Base-by-base conservation (phyloP, 345 rosid genomes). In the Populus davidiana region DNA sequence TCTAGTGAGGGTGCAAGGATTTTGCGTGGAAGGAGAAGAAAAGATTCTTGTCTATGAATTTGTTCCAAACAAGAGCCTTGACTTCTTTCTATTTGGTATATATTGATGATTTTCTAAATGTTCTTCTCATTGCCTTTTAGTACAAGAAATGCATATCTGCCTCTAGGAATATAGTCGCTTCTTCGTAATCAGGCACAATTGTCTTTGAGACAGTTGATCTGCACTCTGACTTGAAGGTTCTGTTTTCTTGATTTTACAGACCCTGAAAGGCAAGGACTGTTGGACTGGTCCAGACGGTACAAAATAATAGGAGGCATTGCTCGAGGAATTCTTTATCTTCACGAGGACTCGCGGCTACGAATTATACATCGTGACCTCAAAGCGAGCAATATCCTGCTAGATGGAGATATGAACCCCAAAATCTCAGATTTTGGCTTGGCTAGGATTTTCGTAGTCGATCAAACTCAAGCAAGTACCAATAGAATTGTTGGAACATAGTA, bases 341-440 rank as follows among this genome's bases (percentile, higher is more conserved):
- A 89, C 0, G 84, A 87, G 20, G 87, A 87, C 20, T 87, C 87
- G 41, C 68, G 82, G 2, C 75, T 84, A 0, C 59, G 86, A 16
- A 83, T 90, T 8, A 83, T 86, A 11, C 93, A 86, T 41, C 80
- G 87, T 2, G 89, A 90, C 41, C 71, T 89, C 0, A 89, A 89
- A 52, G 86, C 89, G 0, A 76, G 88, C 16, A 89, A 89, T 3
- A 67, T 89, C 31, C 73, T 89, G 20, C 54, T 89, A 49, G 90
- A 84, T 59, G 82, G n/a, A 1, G 80, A 87, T 5, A 81, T 86
- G 86, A 83, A 76, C 31, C 84, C 92, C 0, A 88, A 86, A 54
- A 88, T 89, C 65, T 33, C 88, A 56, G 84, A 81, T 12, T 76
- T 81, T 17, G 83, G 83, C 1, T 76, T 77, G 80, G 83, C 83